Evolutionary conservation across 2,329 filamentous ascomycete genomes (phyloP), one percentile per base, ranked within the genome.

Genomic region (Seiridium unicorne): DNA sequence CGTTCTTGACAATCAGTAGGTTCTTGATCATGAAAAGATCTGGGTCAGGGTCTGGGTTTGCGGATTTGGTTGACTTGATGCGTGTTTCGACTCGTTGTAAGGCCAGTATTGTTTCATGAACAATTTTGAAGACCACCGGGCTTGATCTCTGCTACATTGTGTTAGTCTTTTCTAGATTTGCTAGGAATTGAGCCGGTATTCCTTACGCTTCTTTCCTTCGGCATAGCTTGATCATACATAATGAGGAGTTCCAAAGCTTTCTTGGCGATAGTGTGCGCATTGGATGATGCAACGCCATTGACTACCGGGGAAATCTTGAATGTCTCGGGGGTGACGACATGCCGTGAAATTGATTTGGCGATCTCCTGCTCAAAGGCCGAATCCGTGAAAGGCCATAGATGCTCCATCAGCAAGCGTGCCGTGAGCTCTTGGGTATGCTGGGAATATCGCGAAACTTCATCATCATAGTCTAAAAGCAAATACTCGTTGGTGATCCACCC

Each of bases 11-110:
- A 55, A 97, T 89, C 55, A 99, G 89, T 2, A 99, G 84, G 72
- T 99, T 97, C 68, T 94, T 95, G 68, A 99, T 89, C 70, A 97
- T 88, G 76, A 99, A 99, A 4, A 99, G 83, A 66, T 97, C 91
- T 0, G 90, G 85, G 71, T 98, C 93, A 5, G 89, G 83, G 1
- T 85, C 83, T 1, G 72, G 72, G 49, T 69, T 72, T 31, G 83
- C 80, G 59, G 75, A 70, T 64, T 80, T 82, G 63, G 85, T 86
- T 42, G 83, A 83, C 59, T 87, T 84, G 66, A 96, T 89, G 62
- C 85, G 85, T 5, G 83, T 79, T 65, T 93, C 90, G 35, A 92
- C 94, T 55, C 88, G 84, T 64, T 93, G 86, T 18, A 99, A 84
- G 3, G 93, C 93, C 56, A 89, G 78, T 0, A 93, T 97, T 1